A percentile compares a stretch with the other conserved stretches of the same genome.
These are phyloP conservation scores for Diaporthe amygdali DNA, from an alignment of 2,329 filamentous ascomycete species.

Conservation along the genomic window DNA sequence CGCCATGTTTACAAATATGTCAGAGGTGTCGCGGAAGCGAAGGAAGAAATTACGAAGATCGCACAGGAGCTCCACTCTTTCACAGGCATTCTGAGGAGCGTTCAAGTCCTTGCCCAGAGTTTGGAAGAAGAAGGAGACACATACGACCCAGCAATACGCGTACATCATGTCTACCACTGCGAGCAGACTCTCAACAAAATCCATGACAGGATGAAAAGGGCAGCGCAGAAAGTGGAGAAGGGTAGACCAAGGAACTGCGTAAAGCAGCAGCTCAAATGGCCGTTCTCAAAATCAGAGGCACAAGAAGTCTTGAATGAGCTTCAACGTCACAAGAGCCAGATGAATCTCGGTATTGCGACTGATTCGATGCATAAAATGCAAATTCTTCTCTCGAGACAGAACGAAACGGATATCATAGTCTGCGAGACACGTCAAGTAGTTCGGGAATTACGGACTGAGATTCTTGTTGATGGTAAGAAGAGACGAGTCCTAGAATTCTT, in stretches of 20 bases:
- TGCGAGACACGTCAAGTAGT: neutral
- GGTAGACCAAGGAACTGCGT: slow-evolving; percentile 28
- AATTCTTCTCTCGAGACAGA: neutral
- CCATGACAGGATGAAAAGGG: neutral
- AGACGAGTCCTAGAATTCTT: neutral
- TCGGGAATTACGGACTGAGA: neutral
- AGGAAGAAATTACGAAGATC: neutral
- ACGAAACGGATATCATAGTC: neutral
- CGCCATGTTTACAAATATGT: no score
- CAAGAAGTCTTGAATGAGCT: slow-evolving; percentile 30
- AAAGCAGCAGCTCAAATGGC: slow-evolving; percentile 31
- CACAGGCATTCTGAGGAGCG: neutral
- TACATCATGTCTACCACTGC: neutral
- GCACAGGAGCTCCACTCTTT: neutral
- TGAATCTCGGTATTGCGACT: neutral
- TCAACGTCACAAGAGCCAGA: slow-evolving; percentile 25
- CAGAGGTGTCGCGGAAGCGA: neutral
- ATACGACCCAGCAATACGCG: neutral
- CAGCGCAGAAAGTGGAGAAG: slow-evolving; percentile 23
- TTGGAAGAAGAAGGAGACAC: neutral
- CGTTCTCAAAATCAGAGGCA: slow-evolving; percentile 29
- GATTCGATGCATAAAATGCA: neutral
- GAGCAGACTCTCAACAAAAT: neutral
- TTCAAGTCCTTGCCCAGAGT: neutral
- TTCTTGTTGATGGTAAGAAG: neutral